Conservation (phyloP, 2,329 filamentous ascomycete species). For the Didymellaceae sp. region DNA sequence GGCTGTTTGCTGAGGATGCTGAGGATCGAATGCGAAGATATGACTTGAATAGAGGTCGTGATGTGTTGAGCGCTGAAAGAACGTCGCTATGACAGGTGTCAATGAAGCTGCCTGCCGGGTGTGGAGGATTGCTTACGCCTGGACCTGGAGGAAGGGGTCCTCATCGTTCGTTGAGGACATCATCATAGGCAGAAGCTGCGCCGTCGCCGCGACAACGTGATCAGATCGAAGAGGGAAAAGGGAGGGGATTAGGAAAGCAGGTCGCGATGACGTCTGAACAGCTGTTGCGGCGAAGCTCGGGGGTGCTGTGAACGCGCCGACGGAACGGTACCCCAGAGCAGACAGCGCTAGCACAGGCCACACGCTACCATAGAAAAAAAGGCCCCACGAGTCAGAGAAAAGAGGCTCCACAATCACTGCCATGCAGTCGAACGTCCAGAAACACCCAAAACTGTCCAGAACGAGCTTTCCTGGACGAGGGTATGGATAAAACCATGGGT, state of each 20-base stretch:
- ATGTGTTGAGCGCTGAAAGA: slow-evolving; percentile 77
- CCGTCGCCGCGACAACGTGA: too few relatives aligned
- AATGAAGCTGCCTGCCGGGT: slow-evolving; percentile 21
- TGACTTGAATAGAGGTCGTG: slow-evolving; percentile 87
- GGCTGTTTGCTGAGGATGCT: slow-evolving; percentile 69
- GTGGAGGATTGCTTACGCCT: slow-evolving; percentile 46
- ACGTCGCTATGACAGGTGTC: slow-evolving; percentile 72
- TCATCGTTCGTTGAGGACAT: slow-evolving; percentile 49
- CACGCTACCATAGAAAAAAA: slow-evolving; percentile 17
- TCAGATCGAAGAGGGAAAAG: not conserved
- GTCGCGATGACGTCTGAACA: slow-evolving; percentile 1
- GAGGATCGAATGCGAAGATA: slow-evolving; percentile 96
- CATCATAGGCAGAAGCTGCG: slow-evolving; percentile 23
- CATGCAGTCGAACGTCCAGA: slow-evolving; percentile 17
- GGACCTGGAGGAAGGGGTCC: slow-evolving; percentile 60
- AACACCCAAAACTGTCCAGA: slow-evolving; percentile 8
- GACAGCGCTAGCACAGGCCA: not conserved
- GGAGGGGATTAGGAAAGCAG: not conserved
- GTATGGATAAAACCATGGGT: slow-evolving; percentile 49
- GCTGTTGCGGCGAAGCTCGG: slow-evolving; percentile 19
- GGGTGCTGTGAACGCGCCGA: slow-evolving; percentile 7
- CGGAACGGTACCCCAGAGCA: slow-evolving; percentile 4
- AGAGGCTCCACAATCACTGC: slow-evolving; percentile 14
- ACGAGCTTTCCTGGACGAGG: slow-evolving; percentile 4
- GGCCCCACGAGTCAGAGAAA: slow-evolving; percentile 14